These are phyloP conservation scores for Rhodofomes roseus DNA, from an alignment of 1,284 basidiomycete species.

Conservation along the genomic window DNA sequence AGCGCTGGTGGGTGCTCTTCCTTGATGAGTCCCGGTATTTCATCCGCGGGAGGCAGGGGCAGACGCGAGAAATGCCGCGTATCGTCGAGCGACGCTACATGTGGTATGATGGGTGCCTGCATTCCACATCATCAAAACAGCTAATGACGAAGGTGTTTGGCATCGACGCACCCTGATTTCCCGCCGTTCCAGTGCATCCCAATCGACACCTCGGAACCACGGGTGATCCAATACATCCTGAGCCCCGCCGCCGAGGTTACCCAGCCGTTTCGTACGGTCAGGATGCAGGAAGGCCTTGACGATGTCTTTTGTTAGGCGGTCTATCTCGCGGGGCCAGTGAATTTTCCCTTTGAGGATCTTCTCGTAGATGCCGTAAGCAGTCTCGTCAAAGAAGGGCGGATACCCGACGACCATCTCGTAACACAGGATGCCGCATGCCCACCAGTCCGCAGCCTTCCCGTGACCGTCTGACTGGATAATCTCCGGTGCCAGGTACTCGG, in stretches of 20 bases:
- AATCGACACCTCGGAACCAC: constrained; percentile 94
- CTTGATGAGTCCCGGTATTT: constrained; percentile 71
- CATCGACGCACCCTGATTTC: constrained; percentile 62
- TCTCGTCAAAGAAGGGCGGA: constrained; percentile 92
- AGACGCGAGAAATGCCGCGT: constrained; percentile 78
- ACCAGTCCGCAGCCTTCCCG: constrained; percentile 99
- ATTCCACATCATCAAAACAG: constrained; percentile 6
- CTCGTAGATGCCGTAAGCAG: constrained; percentile 93
- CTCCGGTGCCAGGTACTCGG: constrained; percentile 94
- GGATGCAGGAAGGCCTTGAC: constrained; percentile 90
- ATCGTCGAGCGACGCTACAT: constrained; percentile 73
- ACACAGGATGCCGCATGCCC: constrained; percentile 94
- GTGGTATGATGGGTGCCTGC: constrained; percentile 80
- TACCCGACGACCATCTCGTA: constrained; percentile 98
- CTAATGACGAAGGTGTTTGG: constrained; percentile 8
- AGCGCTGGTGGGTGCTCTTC: constrained; percentile 55
- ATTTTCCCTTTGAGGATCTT: constrained; percentile 91
- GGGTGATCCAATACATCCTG: constrained; percentile 91
- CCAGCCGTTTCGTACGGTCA: constrained; percentile 89
- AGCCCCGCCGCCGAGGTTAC: constrained; percentile 92
- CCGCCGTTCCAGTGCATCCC: constrained; percentile 75
- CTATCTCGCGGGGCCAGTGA: constrained; percentile 89
- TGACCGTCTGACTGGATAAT: constrained; percentile 97
- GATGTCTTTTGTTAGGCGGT: constrained; percentile 70
- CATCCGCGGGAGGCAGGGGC: constrained; percentile 67